A percentile compares a stretch with the other conserved stretches of the same genome.
These are phyloP conservation scores for Cryptosporidium baileyi DNA, from an alignment of 169 alveolate genomes.

Conservation along the genomic window DNA sequence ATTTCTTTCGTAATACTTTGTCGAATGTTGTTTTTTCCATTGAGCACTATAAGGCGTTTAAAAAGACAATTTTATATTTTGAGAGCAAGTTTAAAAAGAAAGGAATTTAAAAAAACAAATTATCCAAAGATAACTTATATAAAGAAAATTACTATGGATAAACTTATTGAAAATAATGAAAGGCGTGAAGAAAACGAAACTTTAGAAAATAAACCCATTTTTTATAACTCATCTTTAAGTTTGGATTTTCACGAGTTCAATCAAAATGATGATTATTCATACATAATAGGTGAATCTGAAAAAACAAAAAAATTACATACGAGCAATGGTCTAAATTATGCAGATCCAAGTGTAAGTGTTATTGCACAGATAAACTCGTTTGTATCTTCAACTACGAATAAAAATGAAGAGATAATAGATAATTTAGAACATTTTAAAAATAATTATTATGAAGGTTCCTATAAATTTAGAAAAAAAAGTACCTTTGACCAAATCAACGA, in stretches of 20 bases:
- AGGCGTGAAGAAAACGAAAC: neutral
- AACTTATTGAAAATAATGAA: neutral
- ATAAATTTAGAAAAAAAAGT: neutral
- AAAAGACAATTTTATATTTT: neutral
- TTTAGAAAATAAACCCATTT: conserved; percentile 2
- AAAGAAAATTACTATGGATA: conserved; percentile 3
- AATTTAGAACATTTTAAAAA: neutral
- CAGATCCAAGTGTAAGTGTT: conserved; percentile 48
- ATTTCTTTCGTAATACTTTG: neutral
- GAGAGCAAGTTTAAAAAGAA: conserved; percentile 5
- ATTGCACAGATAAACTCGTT: conserved; percentile 15
- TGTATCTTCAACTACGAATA: conserved; percentile 1
- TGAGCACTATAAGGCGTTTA: conserved; percentile 3
- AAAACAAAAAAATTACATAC: neutral
- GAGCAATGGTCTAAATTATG: neutral
- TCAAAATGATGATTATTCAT: no score
- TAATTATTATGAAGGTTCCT: no score
- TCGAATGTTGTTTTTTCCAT: conserved; percentile 1
- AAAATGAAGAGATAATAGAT: neutral
- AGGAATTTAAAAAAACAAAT: neutral
- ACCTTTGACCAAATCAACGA: no score
- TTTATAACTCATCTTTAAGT: no score
- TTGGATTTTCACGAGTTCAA: no score
- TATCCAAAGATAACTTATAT: neutral
- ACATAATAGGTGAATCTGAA: no score